These are phyloP conservation scores for Talaromyces albobiverticillius DNA, from an alignment of 2,329 filamentous ascomycete species.

Conservation along the genomic window DNA sequence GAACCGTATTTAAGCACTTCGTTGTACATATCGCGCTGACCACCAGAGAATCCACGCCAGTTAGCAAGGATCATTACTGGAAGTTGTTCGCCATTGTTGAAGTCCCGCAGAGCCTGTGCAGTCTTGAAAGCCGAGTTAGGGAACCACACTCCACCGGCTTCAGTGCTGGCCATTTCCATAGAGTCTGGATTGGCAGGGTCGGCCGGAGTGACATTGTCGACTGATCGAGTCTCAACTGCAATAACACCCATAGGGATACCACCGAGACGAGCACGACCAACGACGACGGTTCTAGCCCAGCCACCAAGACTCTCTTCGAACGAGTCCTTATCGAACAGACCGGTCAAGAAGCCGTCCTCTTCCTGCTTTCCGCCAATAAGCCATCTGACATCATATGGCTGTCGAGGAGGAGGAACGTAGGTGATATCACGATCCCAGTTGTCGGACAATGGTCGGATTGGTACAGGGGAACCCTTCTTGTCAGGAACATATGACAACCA, in stretches of 20 bases:
- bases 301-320: slow-evolving; percentile 96
- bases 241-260: slow-evolving; percentile 99
- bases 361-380: slow-evolving; percentile 86
- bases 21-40: slow-evolving; percentile 99
- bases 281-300: slow-evolving; percentile 95
- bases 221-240: slow-evolving; percentile 88
- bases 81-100: slow-evolving; percentile 98
- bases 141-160: slow-evolving; percentile 99
- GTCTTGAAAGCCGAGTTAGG: slow-evolving; percentile 99
- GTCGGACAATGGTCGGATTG: slow-evolving; percentile 83
- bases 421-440: slow-evolving; percentile 89
- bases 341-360: slow-evolving; percentile 77
- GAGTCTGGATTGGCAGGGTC: slow-evolving; percentile 98
- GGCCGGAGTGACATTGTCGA: slow-evolving; percentile 95
- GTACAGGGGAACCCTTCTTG: slow-evolving; percentile 87
- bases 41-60: slow-evolving; percentile 99
- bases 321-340: slow-evolving; percentile 94
- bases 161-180: slow-evolving; percentile 88
- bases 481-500: slow-evolving; percentile 98
- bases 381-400: slow-evolving; percentile 89
- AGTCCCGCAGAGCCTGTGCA: slow-evolving; percentile 96
- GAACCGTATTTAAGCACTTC: slow-evolving; percentile 99
- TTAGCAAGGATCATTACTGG: slow-evolving; percentile 99
- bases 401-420: slow-evolving; percentile 75
- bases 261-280: slow-evolving; percentile 91